phyloP scores from a whole-genome alignment of 768 basidiomycete genomes.

The Infundibulicybe gibba region DNA sequence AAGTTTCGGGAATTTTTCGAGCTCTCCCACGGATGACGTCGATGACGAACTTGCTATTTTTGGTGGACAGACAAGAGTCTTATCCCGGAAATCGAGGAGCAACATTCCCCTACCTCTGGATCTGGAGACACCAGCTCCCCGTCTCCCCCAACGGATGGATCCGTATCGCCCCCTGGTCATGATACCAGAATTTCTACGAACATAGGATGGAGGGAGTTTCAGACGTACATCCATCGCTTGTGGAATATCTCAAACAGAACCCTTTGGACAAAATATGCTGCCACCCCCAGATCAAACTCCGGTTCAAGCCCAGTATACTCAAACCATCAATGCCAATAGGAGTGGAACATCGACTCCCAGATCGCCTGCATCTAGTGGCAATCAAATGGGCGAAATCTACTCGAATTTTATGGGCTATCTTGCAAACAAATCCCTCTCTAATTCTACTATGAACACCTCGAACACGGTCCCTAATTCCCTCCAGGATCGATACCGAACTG shows the following conservation, averaged over 20 bases:
- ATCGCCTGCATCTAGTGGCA: slow-evolving; percentile 1
- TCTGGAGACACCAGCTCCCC: slow-evolving; percentile 8
- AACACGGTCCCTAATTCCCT: neutral
- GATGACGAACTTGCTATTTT: slow-evolving; percentile 52
- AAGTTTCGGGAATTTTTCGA: neutral
- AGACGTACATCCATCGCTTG: slow-evolving; percentile 14
- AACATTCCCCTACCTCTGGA: slow-evolving; percentile 3
- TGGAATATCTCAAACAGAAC: slow-evolving; percentile 23
- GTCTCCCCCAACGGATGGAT: slow-evolving; percentile 10
- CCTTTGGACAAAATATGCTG: neutral
- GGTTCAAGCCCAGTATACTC: too few species aligned
- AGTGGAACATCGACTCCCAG: neutral
- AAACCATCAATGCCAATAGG: neutral
- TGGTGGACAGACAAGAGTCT: slow-evolving; percentile 45
- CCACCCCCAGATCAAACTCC: neutral
- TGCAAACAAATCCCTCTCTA: slow-evolving; percentile 11
- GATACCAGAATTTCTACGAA: neutral
- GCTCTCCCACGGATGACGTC: slow-evolving; percentile 21
- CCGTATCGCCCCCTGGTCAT: slow-evolving; percentile 1
- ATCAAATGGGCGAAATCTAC: slow-evolving; percentile 18
- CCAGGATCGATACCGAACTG: neutral
- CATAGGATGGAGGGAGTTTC: neutral
- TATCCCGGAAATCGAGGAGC: slow-evolving; percentile 18
- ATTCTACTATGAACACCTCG: neutral
- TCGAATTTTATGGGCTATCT: slow-evolving; percentile 18